Evolutionary conservation across 2,329 filamentous ascomycete species (phyloP), one percentile per base, ranked within the genome.

Genomic region (Pseudohalonectria lignicola): DNA sequence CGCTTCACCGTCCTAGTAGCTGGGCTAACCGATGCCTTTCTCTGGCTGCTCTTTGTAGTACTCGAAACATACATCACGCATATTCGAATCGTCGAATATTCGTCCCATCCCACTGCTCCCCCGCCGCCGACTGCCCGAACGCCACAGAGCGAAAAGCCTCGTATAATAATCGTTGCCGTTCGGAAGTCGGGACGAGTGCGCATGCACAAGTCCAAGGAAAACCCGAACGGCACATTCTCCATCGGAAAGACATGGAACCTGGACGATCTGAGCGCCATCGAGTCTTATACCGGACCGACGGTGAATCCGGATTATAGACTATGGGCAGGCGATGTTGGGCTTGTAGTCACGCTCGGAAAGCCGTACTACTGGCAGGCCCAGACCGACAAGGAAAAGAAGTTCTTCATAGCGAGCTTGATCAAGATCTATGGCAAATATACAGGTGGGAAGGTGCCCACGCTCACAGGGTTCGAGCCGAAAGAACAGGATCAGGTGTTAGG

Each of bases 341-440:
- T 98, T 54, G 68, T 82, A 19, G 86, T 96, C 36, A 92, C 81
- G 2, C 74, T 98, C 20, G 82, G 83, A 19, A 98, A 98, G 59
- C 84, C 87, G 0, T 98, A 98, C 61, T 98, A 92, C 59, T 98
- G 92, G 92, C 79, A 94, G 59, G 87, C 92, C 25, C 80, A 86
- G 46, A 92, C 86, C 1, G 74, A 85, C 38, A 95, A 95, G 64
- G 92, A 98, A 62, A 96, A 95, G 68, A 90, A 94, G 55, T 96
- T 96, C 63, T 98, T 98, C 60, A 92, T 98, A 52, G 87, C 85
- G 25, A 95, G 88, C 59, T 63, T 96, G 49, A 78, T 96, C 53
- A 98, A 96, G 61, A 95, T 98, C 47, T 98, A 85, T 57, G 80
- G 80, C 50, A 98, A 96, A 61, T 98, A 96, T 55, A 96, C 92